A percentile compares a stretch with the other conserved stretches of the same genome.
Conservation (phyloP, 2,329 filamentous ascomycete genomes). For the Aspergillus sp. region DNA sequence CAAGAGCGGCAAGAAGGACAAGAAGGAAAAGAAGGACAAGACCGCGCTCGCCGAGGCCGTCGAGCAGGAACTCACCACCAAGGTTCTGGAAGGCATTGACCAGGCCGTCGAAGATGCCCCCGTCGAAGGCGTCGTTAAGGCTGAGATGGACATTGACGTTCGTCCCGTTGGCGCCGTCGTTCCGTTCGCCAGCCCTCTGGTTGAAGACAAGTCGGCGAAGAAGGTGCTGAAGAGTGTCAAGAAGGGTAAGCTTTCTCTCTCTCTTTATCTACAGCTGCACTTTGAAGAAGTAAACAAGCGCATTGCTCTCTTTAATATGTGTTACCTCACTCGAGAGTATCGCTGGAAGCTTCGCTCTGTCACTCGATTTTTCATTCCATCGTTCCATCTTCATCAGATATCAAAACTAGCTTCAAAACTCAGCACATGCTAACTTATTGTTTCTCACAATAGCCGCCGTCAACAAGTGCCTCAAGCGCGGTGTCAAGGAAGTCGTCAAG, state of each 20-base stretch:
- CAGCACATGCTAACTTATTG: constrained; percentile 18
- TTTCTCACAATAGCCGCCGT: constrained; percentile 69
- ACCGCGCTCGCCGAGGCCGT: constrained; percentile 38
- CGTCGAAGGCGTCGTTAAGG: constrained; percentile 25
- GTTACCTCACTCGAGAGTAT: neutral
- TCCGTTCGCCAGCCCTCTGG: constrained; percentile 51
- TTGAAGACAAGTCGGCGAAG: constrained; percentile 52
- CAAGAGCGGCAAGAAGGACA: constrained; percentile 48
- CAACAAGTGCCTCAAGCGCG: constrained; percentile 92
- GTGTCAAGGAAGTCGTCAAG: constrained; percentile 99
- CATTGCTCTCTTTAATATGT: neutral
- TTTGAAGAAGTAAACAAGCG: neutral
- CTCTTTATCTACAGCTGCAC: neutral
- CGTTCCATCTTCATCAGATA: neutral
- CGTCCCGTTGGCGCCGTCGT: constrained; percentile 48
- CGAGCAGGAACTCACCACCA: constrained; percentile 39
- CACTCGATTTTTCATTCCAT: neutral
- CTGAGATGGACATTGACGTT: constrained; percentile 28
- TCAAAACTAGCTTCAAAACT: neutral
- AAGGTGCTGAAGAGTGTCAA: constrained; percentile 54
- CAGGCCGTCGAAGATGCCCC: constrained; percentile 24
- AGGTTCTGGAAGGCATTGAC: constrained; percentile 37
- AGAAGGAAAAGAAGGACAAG: constrained; percentile 47
- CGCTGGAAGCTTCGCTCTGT: neutral
- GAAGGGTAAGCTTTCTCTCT: constrained; percentile 41